phyloP scores from a whole-genome alignment of 495 filamentous ascomycete species.

The Glarea lozoyensis region DNA sequence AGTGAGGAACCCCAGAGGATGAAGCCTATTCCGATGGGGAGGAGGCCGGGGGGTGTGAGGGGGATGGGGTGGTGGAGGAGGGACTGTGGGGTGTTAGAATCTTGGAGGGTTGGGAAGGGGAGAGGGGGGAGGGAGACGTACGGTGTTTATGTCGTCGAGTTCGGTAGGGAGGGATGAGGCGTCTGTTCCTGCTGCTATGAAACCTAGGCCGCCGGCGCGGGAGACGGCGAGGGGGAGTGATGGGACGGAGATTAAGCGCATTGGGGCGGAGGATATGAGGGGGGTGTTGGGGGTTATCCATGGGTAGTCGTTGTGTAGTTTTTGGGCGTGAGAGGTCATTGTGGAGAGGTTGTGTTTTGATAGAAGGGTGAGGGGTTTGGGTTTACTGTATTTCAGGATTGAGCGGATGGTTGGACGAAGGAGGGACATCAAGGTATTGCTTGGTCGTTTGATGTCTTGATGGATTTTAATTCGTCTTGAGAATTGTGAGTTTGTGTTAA shows the following conservation, averaged over 20 bases:
- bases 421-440: no score
- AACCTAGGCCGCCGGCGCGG: slow-evolving; percentile 48
- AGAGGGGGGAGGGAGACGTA: no score
- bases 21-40: slow-evolving; percentile 58
- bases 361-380: background rate
- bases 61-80: slow-evolving; percentile 9
- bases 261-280: slow-evolving; percentile 60
- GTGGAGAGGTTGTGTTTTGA: background rate
- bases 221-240: slow-evolving; percentile 48
- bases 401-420: no score
- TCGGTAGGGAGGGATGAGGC: slow-evolving; percentile 20
- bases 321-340: background rate
- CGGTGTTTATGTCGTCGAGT: slow-evolving; percentile 6
- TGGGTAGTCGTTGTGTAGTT: slow-evolving; percentile 37
- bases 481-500: no score
- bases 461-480: no score
- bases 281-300: slow-evolving; percentile 47
- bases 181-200: slow-evolving; percentile 14
- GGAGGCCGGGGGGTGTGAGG: slow-evolving; percentile 12
- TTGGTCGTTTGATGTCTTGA: no score
- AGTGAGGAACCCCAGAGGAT: slow-evolving; percentile 47
- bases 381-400: background rate
- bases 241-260: slow-evolving; percentile 59
- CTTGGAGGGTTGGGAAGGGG: slow-evolving; percentile 9
- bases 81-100: background rate